phyloP scores from a whole-genome alignment of 305 asterid species.

The Fraxinus dipetala region DNA sequence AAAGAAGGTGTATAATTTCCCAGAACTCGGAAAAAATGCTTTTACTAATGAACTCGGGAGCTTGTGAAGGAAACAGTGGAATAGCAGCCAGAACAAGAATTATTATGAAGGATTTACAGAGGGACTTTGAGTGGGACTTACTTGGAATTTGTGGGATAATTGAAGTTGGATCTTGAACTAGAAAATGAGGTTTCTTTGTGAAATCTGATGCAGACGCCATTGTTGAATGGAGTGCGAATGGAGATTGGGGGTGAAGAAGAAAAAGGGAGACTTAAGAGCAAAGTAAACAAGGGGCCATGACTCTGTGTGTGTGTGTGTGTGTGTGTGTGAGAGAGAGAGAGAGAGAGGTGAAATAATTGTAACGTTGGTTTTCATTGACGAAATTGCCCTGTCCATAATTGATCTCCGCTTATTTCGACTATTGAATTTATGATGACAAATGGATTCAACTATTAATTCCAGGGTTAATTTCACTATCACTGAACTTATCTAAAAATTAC shows the following conservation, averaged over 20 bases:
- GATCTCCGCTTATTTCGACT: neutral
- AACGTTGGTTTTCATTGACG: slow-evolving; percentile 15
- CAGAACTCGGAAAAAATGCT: slow-evolving; percentile 45
- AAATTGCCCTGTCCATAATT: slow-evolving; percentile 1
- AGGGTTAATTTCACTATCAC: too few relatives aligned
- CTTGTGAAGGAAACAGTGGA: slow-evolving; percentile 72
- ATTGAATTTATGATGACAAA: neutral
- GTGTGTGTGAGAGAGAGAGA: neutral
- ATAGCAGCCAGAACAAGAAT: slow-evolving; percentile 49
- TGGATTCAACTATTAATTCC: neutral
- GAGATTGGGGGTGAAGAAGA: slow-evolving; percentile 52
- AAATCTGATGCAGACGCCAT: slow-evolving; percentile 26
- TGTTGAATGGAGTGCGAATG: slow-evolving; percentile 26
- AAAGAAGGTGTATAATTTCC: slow-evolving; percentile 76
- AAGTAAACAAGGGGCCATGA: slow-evolving; percentile 24
- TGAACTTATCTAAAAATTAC: too few relatives aligned
- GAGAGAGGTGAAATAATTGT: neutral
- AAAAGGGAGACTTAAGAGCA: slow-evolving; percentile 51
- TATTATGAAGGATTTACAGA: slow-evolving; percentile 48
- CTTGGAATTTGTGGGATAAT: slow-evolving; percentile 30
- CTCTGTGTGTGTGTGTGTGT: slow-evolving; percentile 7
- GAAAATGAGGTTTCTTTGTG: slow-evolving; percentile 38
- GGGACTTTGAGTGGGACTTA: slow-evolving; percentile 49
- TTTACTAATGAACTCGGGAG: slow-evolving; percentile 62
- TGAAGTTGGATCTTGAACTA: slow-evolving; percentile 26